These are phyloP conservation scores for Leucosporidium yakuticum DNA, from an alignment of 768 basidiomycete species.

Conservation along the genomic window DNA sequence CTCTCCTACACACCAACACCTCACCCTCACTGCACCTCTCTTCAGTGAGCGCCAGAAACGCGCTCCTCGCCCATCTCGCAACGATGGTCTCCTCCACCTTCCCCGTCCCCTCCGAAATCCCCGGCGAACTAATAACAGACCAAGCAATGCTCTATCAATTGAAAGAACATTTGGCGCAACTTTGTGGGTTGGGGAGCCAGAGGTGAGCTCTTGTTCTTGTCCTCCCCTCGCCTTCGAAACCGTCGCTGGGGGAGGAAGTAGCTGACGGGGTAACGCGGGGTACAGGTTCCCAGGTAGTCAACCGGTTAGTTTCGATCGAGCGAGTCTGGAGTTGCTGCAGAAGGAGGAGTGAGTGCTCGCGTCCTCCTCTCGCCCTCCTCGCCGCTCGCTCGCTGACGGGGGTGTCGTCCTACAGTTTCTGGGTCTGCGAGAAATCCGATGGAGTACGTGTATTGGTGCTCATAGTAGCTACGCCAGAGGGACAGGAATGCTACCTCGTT, in stretches of 20 bases:
- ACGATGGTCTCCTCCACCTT: background rate
- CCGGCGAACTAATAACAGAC: slow-evolving; percentile 32
- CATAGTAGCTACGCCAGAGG: slow-evolving; percentile 55
- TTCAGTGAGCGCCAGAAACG: no score
- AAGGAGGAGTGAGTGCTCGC: slow-evolving; percentile 59
- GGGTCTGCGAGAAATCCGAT: slow-evolving; percentile 99
- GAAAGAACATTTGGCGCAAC: slow-evolving; percentile 27
- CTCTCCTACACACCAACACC: background rate
- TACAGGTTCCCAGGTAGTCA: slow-evolving; percentile 89
- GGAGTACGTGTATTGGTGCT: slow-evolving; percentile 84
- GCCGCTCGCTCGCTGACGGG: background rate
- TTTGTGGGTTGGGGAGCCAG: slow-evolving; percentile 21
- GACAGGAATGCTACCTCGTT: slow-evolving; percentile 67
- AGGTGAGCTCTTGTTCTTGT: slow-evolving; percentile 6
- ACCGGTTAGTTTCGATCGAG: slow-evolving; percentile 76
- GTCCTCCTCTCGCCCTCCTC: background rate
- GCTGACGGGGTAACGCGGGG: slow-evolving; percentile 6
- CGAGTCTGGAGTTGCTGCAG: slow-evolving; percentile 70
- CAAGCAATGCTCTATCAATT: slow-evolving; percentile 26
- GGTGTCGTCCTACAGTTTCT: slow-evolving; percentile 59
- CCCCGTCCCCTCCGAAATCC: slow-evolving; percentile 34
- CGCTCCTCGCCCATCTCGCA: no score
- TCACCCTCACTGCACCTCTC: background rate
- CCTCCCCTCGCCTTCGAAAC: no score
- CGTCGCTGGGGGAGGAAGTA: no score